Evolutionary conservation across 2,329 filamentous ascomycete genomes (phyloP), one percentile per base, ranked within the genome.

Genomic region (Fusarium penzigii): DNA sequence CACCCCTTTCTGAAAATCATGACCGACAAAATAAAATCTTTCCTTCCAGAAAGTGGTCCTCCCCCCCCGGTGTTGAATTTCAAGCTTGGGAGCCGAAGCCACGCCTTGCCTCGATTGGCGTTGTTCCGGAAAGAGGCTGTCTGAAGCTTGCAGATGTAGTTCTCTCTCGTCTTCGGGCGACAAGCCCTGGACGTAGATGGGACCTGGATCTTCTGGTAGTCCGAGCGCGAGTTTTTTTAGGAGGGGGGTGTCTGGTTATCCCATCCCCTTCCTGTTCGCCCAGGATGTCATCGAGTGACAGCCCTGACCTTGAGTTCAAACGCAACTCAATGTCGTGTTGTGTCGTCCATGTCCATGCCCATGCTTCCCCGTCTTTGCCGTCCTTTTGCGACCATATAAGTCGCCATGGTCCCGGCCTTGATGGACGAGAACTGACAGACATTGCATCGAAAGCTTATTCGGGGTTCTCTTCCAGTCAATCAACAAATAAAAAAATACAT

Each of bases 101-200:
- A 64, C 59, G 52, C 52, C 60, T 63, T 45, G 49, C 39, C 56
- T 62, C 46, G 39, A 64, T 65, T 64, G 53, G 62, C 53, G 46
- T 47, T 14, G 16, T 29, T 51, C 42, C 29, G 39, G 44, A 55
- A 63, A 53, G 57, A 64, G 63, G 61, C 61, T 65, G 61, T 61
- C 62, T 65, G 44, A 57, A 61, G 52, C 49, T 48, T 57, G 44
- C 55, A 55, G 46, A 56, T 58, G 57, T 53, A 46, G 48, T 58
- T 61, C 48, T 51, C 62, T 55, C 52, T 25, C 20, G 20, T 7
- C 20, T 25, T 25, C 20, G 20, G 20, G 20, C 20, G 20, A 25
- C 20, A 25, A 25, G 20, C 20, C 20, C 20, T 25, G 20, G 20
- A 25, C 20, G 20, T 25, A 25, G 20, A 25, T 25, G 20, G 20